Percentiles rank a stretch among this genome's conserved stretches.
Evolutionary conservation across 345 rosid genomes (phyloP).

Genomic region (Populus davidiana): DNA sequence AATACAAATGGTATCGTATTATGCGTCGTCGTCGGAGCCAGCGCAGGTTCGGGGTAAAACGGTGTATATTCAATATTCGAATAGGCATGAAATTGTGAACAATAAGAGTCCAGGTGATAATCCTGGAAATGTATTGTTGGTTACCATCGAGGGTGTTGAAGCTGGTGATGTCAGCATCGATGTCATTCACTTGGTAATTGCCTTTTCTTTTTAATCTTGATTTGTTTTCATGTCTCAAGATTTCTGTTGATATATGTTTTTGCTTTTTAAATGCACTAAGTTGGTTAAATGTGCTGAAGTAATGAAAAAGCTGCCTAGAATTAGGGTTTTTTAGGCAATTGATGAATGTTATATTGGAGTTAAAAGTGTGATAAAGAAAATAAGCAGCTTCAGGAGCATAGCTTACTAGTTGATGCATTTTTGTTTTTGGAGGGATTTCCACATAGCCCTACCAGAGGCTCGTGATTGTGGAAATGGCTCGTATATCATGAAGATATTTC

Average conservation of each 20-base stretch:
- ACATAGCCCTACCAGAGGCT: neutral
- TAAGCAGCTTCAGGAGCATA: too few species aligned
- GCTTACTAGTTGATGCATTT: too few species aligned
- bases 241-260: neutral
- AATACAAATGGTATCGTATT: constrained; percentile 92
- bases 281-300: neutral
- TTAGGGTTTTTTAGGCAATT: neutral
- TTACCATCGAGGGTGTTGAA: constrained; percentile 93
- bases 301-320: neutral
- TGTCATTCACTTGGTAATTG: constrained; percentile 85
- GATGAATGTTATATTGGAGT: neutral
- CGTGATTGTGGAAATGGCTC: neutral
- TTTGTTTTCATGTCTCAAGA: neutral
- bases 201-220: neutral
- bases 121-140: constrained; percentile 92
- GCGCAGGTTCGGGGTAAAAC: constrained; percentile 95
- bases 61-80: constrained; percentile 91
- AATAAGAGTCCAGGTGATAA: constrained; percentile 94
- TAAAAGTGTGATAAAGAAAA: too few species aligned
- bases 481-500: neutral
- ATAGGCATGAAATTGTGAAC: constrained; percentile 92
- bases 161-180: constrained; percentile 92
- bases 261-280: neutral
- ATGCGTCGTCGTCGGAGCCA: constrained; percentile 95
- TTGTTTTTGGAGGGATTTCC: neutral